phyloP scores from a whole-genome alignment of 2,329 filamentous ascomycete species.

The Cladophialophora exuberans region DNA sequence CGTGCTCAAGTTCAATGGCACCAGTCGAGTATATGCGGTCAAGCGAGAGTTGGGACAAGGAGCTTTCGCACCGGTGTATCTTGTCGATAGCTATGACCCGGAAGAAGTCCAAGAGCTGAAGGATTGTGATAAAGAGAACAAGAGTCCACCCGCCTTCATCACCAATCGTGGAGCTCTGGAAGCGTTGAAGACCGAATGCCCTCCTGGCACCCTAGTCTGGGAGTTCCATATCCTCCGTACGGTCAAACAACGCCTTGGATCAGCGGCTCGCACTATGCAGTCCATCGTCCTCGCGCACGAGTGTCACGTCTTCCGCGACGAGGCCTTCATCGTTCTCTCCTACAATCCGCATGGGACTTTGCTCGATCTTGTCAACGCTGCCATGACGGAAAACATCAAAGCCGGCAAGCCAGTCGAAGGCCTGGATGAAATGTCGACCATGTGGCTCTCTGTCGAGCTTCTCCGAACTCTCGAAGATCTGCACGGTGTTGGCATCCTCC shows the following conservation, averaged over 20 bases:
- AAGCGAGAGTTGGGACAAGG: slow-evolving; percentile 88
- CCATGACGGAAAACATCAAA: slow-evolving; percentile 67
- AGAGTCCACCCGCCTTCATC: slow-evolving; percentile 44
- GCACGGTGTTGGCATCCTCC: slow-evolving; percentile 76
- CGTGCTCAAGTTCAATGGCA: slow-evolving; percentile 68
- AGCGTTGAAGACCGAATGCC: slow-evolving; percentile 92
- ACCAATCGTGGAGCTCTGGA: slow-evolving; percentile 66
- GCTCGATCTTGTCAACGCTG: slow-evolving; percentile 90
- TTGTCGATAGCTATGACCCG: slow-evolving; percentile 74
- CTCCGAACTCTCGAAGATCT: slow-evolving; percentile 87
- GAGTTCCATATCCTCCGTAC: slow-evolving; percentile 95
- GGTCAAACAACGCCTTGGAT: slow-evolving; percentile 73
- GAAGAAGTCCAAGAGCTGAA: slow-evolving; percentile 48
- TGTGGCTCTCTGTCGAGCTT: slow-evolving; percentile 94
- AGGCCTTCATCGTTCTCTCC: slow-evolving; percentile 86
- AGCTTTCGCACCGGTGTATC: slow-evolving; percentile 92
- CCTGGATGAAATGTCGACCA: slow-evolving; percentile 88
- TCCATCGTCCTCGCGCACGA: slow-evolving; percentile 85
- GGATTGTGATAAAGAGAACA: slow-evolving; percentile 52
- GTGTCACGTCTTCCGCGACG: slow-evolving; percentile 87
- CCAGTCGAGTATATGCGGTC: slow-evolving; percentile 71
- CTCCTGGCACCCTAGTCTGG: slow-evolving; percentile 70
- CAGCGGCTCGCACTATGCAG: slow-evolving; percentile 66
- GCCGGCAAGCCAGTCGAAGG: slow-evolving; percentile 44
- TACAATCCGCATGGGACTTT: slow-evolving; percentile 88